Percentiles rank a stretch among this genome's conserved stretches.
These are phyloP conservation scores for Coemansia sp. DNA, from an alignment of 192 early-diverging fungal species.

Conservation along the genomic window DNA sequence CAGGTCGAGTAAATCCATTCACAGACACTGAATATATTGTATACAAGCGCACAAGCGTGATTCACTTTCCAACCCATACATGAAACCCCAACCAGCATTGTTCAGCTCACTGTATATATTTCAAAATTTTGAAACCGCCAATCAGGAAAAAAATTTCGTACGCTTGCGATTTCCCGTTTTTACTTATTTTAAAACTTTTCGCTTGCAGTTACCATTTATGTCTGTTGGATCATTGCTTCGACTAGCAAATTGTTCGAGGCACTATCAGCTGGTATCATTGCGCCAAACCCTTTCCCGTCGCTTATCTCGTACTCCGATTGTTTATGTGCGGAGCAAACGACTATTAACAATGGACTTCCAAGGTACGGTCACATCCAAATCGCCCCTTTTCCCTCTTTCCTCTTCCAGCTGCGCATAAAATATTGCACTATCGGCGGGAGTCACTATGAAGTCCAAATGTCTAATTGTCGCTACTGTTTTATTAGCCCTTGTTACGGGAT, in stretches of 20 bases:
- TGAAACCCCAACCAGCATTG: not conserved
- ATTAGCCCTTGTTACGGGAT: not conserved
- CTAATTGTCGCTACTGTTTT: not conserved
- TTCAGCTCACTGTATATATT: not conserved
- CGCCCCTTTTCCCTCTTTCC: not conserved
- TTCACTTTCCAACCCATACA: not conserved
- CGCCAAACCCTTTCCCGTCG: not conserved
- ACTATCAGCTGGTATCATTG: not conserved
- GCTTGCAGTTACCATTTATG: not conserved
- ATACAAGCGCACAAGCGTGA: too few relatives aligned
- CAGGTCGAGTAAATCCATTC: not conserved
- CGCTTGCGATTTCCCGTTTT: not conserved
- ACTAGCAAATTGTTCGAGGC: not conserved
- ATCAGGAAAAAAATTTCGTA: not conserved
- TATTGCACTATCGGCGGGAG: not conserved
- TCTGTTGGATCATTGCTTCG: not conserved
- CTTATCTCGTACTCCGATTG: conserved; percentile 1
- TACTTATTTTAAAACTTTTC: not conserved
- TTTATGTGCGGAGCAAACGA: conserved; percentile 2
- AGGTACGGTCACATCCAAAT: not conserved
- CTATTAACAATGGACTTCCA: not conserved
- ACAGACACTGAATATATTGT: too few relatives aligned
- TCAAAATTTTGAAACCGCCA: not conserved
- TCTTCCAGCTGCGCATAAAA: conserved; percentile 1
- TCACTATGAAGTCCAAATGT: not conserved